Percentiles rank a stretch among this genome's conserved stretches.
Evolutionary conservation across 805 yeast species (phyloP).

Genomic region (Trichomonascus vanleenenianus): DNA sequence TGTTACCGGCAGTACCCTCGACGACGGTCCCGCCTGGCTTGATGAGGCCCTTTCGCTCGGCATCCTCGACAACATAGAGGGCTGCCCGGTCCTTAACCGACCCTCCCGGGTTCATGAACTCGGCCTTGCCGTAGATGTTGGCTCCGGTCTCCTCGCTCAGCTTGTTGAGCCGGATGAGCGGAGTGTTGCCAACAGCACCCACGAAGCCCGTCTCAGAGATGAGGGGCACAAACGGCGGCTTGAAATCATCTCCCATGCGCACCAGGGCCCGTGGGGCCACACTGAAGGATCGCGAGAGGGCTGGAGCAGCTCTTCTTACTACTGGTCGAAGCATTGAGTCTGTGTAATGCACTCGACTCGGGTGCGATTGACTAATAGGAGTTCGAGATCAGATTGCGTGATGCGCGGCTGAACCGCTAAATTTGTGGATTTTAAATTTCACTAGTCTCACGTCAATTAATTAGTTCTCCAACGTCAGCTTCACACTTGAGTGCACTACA

Average conservation of each 20-base stretch:
- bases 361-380: background rate
- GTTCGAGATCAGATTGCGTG: background rate
- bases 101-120: conserved; percentile 90
- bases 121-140: conserved; percentile 83
- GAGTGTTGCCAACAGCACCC: conserved; percentile 91
- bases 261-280: background rate
- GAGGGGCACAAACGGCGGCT: conserved; percentile 52
- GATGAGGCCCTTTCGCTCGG: conserved; percentile 53
- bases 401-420: too few relatives aligned
- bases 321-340: too few relatives aligned
- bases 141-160: conserved; percentile 55
- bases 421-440: too few relatives aligned
- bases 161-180: conserved; percentile 55
- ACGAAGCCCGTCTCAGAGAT: conserved; percentile 61
- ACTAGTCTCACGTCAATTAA: too few relatives aligned
- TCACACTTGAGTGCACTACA: too few relatives aligned
- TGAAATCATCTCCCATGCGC: conserved; percentile 5
- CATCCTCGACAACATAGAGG: conserved; percentile 64
- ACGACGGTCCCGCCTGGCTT: conserved; percentile 78
- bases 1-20: conserved; percentile 93
- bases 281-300: conserved; percentile 1
- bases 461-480: too few relatives aligned
- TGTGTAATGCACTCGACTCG: background rate
- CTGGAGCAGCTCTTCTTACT: too few relatives aligned
- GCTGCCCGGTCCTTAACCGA: conserved; percentile 91